Conservation (phyloP, 1,284 basidiomycete species). For the Trichosporon coremiiforme region DNA sequence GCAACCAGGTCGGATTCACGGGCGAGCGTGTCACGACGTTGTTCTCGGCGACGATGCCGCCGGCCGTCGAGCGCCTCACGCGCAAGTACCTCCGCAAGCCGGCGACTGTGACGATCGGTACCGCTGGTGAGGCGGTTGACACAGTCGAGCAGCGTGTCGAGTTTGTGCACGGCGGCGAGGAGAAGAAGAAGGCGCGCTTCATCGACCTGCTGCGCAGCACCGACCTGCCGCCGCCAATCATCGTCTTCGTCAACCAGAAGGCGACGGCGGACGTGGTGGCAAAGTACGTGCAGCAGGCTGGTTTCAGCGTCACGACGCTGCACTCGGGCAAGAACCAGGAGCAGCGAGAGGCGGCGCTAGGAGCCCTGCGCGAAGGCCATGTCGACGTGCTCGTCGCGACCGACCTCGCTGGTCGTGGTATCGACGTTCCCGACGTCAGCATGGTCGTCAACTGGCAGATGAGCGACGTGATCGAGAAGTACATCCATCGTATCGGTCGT, state of each 20-base stretch:
- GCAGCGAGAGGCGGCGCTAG: slow-evolving; percentile 88
- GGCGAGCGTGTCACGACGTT: slow-evolving; percentile 85
- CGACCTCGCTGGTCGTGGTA: slow-evolving; percentile 95
- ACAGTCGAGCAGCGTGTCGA: slow-evolving; percentile 97
- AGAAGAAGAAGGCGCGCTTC: slow-evolving; percentile 82
- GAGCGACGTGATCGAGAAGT: slow-evolving; percentile 92
- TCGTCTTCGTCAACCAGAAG: slow-evolving; percentile 99
- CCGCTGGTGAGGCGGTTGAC: slow-evolving; percentile 94
- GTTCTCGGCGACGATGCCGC: slow-evolving; percentile 98
- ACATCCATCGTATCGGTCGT: slow-evolving; percentile 90
- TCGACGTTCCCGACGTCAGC: slow-evolving; percentile 92
- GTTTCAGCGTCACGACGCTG: slow-evolving; percentile 79
- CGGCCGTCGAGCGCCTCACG: slow-evolving; percentile 89
- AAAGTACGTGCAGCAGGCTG: slow-evolving; percentile 82
- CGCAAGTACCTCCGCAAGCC: slow-evolving; percentile 90
- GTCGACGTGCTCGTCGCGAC: slow-evolving; percentile 89
- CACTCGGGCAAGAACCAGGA: slow-evolving; percentile 98
- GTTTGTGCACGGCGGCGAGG: slow-evolving; percentile 79
- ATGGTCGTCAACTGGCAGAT: slow-evolving; percentile 98
- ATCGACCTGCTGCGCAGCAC: slow-evolving; percentile 87
- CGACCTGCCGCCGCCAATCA: slow-evolving; percentile 84
- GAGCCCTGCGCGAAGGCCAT: slow-evolving; percentile 79
- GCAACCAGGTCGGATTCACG: slow-evolving; percentile 50
- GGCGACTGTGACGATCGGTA: slow-evolving; percentile 95
- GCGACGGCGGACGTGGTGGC: slow-evolving; percentile 96